These are phyloP conservation scores for Pseudocercospora cruenta DNA, from an alignment of 2,329 filamentous ascomycete species.

Conservation along the genomic window DNA sequence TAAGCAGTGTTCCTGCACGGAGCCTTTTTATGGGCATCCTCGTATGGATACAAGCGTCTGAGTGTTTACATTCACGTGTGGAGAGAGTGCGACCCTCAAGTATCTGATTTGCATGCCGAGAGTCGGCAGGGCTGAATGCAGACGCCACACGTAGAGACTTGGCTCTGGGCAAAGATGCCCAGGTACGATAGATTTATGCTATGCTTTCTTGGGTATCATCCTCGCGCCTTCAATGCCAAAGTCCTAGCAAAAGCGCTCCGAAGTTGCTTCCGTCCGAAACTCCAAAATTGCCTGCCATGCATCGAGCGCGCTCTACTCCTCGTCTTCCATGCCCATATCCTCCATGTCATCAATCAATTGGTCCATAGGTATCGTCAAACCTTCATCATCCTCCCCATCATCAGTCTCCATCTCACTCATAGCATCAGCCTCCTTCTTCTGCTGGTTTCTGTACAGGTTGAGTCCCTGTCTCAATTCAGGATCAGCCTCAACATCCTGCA, in stretches of 20 bases:
- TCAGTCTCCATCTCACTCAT: slow-evolving; percentile 66
- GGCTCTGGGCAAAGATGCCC: neutral
- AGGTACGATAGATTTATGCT: neutral
- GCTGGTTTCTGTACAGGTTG: slow-evolving; percentile 77
- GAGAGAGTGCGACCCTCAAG: neutral
- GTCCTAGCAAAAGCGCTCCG: neutral
- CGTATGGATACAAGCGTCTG: neutral
- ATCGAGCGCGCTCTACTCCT: slow-evolving; percentile 15
- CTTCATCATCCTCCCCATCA: slow-evolving; percentile 59
- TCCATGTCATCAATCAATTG: slow-evolving; percentile 87
- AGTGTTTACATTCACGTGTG: neutral
- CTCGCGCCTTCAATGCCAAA: slow-evolving; percentile 1
- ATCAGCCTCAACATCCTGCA: slow-evolving; percentile 96
- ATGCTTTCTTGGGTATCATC: slow-evolving; percentile 4
- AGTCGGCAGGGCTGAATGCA: neutral
- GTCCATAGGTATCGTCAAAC: slow-evolving; percentile 55
- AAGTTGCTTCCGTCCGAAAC: neutral
- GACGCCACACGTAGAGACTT: neutral
- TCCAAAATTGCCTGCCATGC: neutral
- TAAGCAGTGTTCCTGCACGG: neutral
- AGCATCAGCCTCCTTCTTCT: slow-evolving; percentile 58
- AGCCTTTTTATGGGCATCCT: neutral
- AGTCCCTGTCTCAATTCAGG: slow-evolving; percentile 81
- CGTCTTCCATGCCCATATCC: slow-evolving; percentile 74
- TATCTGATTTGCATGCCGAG: neutral